phyloP scores from a whole-genome alignment of 345 rosid genomes.

The Toxicodendron radicans region DNA sequence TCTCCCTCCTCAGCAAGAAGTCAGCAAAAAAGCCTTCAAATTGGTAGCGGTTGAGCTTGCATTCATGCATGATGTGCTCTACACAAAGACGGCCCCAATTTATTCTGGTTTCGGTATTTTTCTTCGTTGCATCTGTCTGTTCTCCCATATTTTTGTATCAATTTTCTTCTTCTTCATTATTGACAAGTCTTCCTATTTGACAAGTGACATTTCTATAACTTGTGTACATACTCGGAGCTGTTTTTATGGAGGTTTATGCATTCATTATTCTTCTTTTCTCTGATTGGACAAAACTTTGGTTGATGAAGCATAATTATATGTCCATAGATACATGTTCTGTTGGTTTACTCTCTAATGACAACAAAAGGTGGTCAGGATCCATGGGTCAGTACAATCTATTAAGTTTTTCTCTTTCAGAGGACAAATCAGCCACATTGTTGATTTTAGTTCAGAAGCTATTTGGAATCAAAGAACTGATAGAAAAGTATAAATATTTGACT shows the following conservation, averaged over 20 bases:
- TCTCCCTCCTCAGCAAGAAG: background rate
- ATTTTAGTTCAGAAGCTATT: background rate
- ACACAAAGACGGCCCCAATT: slow-evolving; percentile 22
- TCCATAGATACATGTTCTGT: background rate
- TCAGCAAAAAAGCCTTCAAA: slow-evolving; percentile 18
- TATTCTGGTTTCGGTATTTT: background rate
- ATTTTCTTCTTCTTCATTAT: slow-evolving; percentile 12
- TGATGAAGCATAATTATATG: slow-evolving; percentile 1
- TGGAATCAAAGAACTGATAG: background rate
- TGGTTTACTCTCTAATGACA: background rate
- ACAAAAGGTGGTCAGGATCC: slow-evolving; percentile 21
- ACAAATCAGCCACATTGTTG: background rate
- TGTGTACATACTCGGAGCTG: slow-evolving; percentile 14
- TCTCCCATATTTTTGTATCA: slow-evolving; percentile 10
- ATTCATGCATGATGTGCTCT: slow-evolving; percentile 9
- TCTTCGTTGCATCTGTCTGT: slow-evolving; percentile 17
- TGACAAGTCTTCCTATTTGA: background rate
- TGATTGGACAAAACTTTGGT: slow-evolving; percentile 21
- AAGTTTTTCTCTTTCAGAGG: background rate
- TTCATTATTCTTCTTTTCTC: slow-evolving; percentile 8
- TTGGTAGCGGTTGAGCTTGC: slow-evolving; percentile 19
- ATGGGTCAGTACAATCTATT: slow-evolving; percentile 24
- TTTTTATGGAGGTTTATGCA: slow-evolving; percentile 17
- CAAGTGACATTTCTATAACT: slow-evolving; percentile 7
- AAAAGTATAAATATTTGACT: background rate